A percentile compares a stretch with the other conserved stretches of the same genome.
These are phyloP conservation scores for Decorospora gaudefroyi DNA, from an alignment of 2,329 filamentous ascomycete species.

Conservation along the genomic window DNA sequence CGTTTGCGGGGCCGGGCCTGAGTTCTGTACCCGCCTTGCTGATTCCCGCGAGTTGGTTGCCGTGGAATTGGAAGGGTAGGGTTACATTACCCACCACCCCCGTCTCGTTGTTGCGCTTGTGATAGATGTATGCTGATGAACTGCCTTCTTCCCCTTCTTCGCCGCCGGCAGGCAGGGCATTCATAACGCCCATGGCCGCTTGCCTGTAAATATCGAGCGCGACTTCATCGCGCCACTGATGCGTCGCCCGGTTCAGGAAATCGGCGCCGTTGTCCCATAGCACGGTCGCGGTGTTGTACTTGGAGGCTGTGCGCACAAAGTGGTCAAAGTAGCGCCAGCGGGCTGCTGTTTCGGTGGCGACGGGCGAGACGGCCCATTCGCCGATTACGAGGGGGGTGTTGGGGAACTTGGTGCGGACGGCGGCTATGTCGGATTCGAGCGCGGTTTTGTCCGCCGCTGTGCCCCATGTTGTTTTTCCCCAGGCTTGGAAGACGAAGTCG, in stretches of 20 bases:
- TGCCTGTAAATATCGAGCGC: conserved; percentile 56
- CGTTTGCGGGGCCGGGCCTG: no score
- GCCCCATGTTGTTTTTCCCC: conserved; percentile 66
- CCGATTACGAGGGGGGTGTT: conserved; percentile 61
- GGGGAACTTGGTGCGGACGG: conserved; percentile 60
- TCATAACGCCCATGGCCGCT: conserved; percentile 52
- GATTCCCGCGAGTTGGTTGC: conserved; percentile 55
- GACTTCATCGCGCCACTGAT: conserved; percentile 58
- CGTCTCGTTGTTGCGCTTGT: conserved; percentile 52
- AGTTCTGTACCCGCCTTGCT: conserved; percentile 48
- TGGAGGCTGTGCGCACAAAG: conserved; percentile 55
- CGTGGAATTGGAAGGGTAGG: conserved; percentile 59
- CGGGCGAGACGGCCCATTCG: conserved; percentile 60
- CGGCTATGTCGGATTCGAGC: conserved; percentile 56
- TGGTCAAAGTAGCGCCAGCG: conserved; percentile 64
- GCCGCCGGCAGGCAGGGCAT: conserved; percentile 59
- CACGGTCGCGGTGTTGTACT: conserved; percentile 57
- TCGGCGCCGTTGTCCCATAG: conserved; percentile 66
- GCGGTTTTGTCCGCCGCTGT: conserved; percentile 58
- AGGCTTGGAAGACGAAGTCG: conserved; percentile 51
- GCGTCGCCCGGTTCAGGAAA: conserved; percentile 57
- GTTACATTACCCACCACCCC: conserved; percentile 50
- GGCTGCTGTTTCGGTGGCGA: conserved; percentile 59
- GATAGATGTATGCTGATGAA: conserved; percentile 61
- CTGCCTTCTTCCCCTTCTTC: conserved; percentile 56